phyloP scores from a whole-genome alignment of 2,329 filamentous ascomycete species.

The Microdochium paspali region DNA sequence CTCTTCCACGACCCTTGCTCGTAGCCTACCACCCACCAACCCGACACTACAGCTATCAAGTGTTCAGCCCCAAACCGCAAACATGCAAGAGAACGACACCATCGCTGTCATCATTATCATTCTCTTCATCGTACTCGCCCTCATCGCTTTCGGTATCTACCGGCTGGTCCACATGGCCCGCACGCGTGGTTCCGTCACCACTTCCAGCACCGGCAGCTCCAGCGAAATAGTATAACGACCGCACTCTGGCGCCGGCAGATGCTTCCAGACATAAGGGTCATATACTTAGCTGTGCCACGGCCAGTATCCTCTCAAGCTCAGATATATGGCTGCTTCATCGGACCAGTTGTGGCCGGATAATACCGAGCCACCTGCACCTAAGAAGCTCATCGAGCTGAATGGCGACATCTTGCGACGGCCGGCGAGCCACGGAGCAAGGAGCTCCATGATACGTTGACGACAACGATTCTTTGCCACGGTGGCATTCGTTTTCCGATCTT shows the following conservation, averaged over 20 bases:
- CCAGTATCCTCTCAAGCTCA: too few species aligned
- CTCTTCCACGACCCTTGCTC: slow-evolving; percentile 1
- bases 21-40: not conserved
- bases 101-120: slow-evolving; percentile 62
- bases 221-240: slow-evolving; percentile 1
- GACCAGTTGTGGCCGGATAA: too few species aligned
- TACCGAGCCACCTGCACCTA: too few species aligned
- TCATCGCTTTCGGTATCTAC: slow-evolving; percentile 55
- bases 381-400: too few species aligned
- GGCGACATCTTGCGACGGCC: too few species aligned
- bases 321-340: too few species aligned
- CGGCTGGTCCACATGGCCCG: slow-evolving; percentile 45
- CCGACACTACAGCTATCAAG: slow-evolving; percentile 1
- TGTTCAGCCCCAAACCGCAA: slow-evolving; percentile 16
- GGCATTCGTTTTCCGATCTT: too few species aligned
- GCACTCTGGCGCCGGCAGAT: not conserved
- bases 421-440: too few species aligned
- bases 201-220: slow-evolving; percentile 10
- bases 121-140: slow-evolving; percentile 52
- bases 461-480: too few species aligned
- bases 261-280: not conserved
- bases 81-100: slow-evolving; percentile 55
- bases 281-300: not conserved
- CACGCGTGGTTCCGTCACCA: slow-evolving; percentile 14
- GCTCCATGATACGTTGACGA: too few species aligned